phyloP scores from a whole-genome alignment of 2,329 filamentous ascomycete species.

The Mariannaea sp. region DNA sequence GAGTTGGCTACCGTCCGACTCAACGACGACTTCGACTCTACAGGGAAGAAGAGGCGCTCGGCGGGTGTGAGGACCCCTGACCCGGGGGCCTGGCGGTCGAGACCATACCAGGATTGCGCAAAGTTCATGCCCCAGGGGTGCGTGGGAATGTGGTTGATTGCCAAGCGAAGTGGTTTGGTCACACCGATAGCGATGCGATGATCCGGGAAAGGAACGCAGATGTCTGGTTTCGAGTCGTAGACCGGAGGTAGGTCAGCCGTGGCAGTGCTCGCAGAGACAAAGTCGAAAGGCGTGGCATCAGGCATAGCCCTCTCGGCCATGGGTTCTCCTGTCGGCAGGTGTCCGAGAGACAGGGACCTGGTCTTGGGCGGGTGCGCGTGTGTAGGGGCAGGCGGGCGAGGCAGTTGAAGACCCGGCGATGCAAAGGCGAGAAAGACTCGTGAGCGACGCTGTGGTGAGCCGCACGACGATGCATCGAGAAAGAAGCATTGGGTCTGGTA shows the following conservation, averaged over 20 bases:
- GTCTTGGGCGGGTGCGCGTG: constrained; percentile 61
- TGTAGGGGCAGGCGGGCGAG: constrained; percentile 60
- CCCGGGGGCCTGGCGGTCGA: constrained; percentile 28
- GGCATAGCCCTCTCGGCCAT: constrained; percentile 57
- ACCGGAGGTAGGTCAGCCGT: constrained; percentile 66
- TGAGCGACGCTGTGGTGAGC: constrained; percentile 67
- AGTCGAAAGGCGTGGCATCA: constrained; percentile 62
- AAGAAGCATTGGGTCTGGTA: constrained; percentile 74
- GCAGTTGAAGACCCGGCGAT: constrained; percentile 65
- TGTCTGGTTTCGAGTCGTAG: constrained; percentile 62
- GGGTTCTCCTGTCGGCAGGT: constrained; percentile 60
- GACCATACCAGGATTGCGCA: constrained; percentile 49
- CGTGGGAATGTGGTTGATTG: constrained; percentile 64
- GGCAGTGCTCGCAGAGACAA: constrained; percentile 57
- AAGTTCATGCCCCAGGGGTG: constrained; percentile 61
- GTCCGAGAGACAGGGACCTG: constrained; percentile 54
- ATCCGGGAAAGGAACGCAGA: constrained; percentile 69
- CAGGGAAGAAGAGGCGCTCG: constrained; percentile 50
- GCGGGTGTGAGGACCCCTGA: constrained; percentile 44
- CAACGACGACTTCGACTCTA: constrained; percentile 18
- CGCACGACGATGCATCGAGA: constrained; percentile 71
- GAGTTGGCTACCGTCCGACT: constrained; percentile 48
- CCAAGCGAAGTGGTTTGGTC: constrained; percentile 45
- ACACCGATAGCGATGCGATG: constrained; percentile 60
- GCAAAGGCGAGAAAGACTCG: constrained; percentile 75